Base-by-base conservation (phyloP, 306 rosid species). In the Cucurbita argyrosperma region DNA sequence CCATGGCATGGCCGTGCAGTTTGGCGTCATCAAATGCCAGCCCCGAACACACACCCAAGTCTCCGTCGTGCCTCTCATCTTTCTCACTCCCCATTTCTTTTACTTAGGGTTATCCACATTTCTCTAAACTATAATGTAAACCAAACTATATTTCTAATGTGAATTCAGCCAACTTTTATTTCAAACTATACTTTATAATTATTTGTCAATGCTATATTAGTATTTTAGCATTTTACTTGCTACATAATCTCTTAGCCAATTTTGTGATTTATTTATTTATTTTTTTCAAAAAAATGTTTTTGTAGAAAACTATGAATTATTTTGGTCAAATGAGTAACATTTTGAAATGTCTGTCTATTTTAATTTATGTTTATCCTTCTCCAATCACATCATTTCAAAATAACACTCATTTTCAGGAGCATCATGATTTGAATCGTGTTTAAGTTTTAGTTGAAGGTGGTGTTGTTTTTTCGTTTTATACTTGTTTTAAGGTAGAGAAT, bases 201-300 rank as follows among this genome's bases (percentile, higher is more conserved):
- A 67, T 42, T 1, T 46, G 73, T 67, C 73, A 67, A 67, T 46
- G 40, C 23, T 15, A 0, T 16, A 52, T 52, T 67, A 47, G 3
- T 67, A 67, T 46, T 23, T 67, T 46, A 66, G 72, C 72, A 66
- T 66, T 66, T 66, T 66, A 66, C 72, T 66, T 43, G 2, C 12
- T 30, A 26, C 64, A 59, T 10, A 37, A 30, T 65, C 16, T 1
- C 15, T 65, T 15, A 65, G 16, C 15, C 35, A 18, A 19, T 30
- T 23, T 30, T 26, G 13, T 5, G n/a, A n/a, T 53, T 1, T 7
- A 55, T 8, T 2, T n/a, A n/a, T n/a, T n/a, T n/a, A n/a, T n/a
- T n/a, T n/a, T n/a, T n/a, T n/a, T n/a, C n/a, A n/a, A n/a, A n/a
- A n/a, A n/a, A n/a, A n/a, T n/a, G n/a, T n/a, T n/a, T n/a, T n/a